Conservation (phyloP, 352 stramenopile species). For the Plasmopara muralis region DNA sequence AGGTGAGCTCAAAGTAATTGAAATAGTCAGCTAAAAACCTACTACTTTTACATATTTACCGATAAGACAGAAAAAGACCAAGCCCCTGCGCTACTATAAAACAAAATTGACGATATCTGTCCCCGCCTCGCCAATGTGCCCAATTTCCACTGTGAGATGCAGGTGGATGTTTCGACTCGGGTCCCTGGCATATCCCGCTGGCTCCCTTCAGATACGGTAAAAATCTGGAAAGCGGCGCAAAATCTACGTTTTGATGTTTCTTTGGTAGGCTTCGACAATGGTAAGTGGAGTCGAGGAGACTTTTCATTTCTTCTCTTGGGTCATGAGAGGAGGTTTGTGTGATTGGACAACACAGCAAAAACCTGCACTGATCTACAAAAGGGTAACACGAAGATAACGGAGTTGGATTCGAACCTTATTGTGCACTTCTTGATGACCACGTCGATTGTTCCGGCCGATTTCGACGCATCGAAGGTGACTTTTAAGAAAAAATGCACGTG, state of each 20-base stretch:
- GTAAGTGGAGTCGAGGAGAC: conserved; percentile 53
- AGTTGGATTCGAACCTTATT: conserved; percentile 42
- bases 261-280: conserved; percentile 58
- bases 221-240: conserved; percentile 62
- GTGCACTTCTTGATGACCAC: conserved; percentile 59
- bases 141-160: conserved; percentile 63
- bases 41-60: background rate
- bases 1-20: conserved; percentile 12
- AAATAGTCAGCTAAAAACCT: background rate
- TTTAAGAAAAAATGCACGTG: conserved; percentile 47
- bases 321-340: conserved; percentile 34
- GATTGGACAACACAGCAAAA: conserved; percentile 44
- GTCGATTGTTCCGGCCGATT: conserved; percentile 45
- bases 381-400: conserved; percentile 17
- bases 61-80: conserved; percentile 43
- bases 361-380: conserved; percentile 42
- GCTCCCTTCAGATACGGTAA: conserved; percentile 65
- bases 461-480: conserved; percentile 30
- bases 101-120: conserved; percentile 46
- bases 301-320: conserved; percentile 60
- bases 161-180: conserved; percentile 64
- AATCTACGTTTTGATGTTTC: conserved; percentile 63
- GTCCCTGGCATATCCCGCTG: conserved; percentile 60
- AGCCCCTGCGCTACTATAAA: conserved; percentile 37
- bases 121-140: conserved; percentile 38